Base-by-base conservation (phyloP, 2,329 filamentous ascomycete species). In the Ceratocystis variospora region DNA sequence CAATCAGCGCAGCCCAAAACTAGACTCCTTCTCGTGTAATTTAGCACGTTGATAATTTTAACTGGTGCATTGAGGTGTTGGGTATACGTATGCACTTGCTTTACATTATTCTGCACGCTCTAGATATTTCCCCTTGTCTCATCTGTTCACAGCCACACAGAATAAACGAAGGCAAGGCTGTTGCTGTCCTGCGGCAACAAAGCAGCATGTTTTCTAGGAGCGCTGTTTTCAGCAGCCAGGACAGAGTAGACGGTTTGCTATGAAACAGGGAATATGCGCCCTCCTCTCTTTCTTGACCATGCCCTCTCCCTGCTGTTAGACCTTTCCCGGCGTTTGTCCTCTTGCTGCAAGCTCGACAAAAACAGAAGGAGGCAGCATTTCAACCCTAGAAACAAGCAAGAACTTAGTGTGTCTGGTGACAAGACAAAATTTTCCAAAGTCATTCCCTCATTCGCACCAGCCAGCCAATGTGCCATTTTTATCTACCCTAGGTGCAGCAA, bases 111-210 rank as follows among this genome's bases (percentile, higher is more conserved):
- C 10, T 41, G 37, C 10, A 15, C 12, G 37, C 10, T 25, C 19
- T 53, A 8, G 48, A 25, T 15, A 28, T 7, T 25, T 28, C 19
- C 48, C 48, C 48, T 53, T 59, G 55, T 59, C 55, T 59, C 55
- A 37, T 59, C 55, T 59, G 55, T 31, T 37, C 55, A 59, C 55
- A 59, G 55, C 55, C 55, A 59, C 25, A 59, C 10, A 59, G 48
- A 37, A 41, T 31, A 37, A 31, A 33, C 55, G 55, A 31, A 25
- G 33, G 3, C n/a, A 59, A n/a, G 17, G 25, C 55, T 59, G 19
- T 37, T 59, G 55, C 19, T 12, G 46, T 19, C 17, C 12, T 25
- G 48, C 48, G 19, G n/a, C 5, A 19, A 8, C 5, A 10, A 53
- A n/a, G 19, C 22, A 53, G 48, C 19, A 28, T 25, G 19, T 53